Evolutionary conservation across 2,329 filamentous ascomycete species (phyloP).

Genomic region (Microsporum ferrugineum): DNA sequence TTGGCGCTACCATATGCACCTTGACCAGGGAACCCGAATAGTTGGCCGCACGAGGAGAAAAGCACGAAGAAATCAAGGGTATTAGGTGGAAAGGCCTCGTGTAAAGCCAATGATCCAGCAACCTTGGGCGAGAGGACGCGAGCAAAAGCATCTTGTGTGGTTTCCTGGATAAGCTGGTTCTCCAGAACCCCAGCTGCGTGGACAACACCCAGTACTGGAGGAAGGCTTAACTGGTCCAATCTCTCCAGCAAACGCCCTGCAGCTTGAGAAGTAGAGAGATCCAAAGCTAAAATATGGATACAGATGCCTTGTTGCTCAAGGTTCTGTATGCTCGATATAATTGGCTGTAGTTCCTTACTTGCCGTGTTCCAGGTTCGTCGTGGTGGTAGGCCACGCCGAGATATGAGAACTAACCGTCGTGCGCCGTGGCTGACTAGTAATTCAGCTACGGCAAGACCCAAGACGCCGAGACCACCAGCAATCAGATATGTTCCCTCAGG

Average conservation of each 20-base stretch:
- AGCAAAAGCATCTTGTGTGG: not conserved
- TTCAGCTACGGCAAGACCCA: constrained; percentile 16
- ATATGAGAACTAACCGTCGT: constrained; percentile 21
- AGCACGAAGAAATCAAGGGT: not conserved
- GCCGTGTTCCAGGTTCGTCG: not conserved
- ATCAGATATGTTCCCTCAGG: constrained; percentile 15
- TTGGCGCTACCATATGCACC: not conserved
- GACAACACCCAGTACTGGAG: not conserved
- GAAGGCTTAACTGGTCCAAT: not conserved
- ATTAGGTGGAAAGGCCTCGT: not conserved
- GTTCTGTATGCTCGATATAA: not conserved
- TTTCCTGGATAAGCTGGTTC: not conserved
- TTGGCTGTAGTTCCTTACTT: not conserved
- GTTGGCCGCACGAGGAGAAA: not conserved
- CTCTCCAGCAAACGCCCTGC: not conserved
- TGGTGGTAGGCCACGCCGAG: constrained; percentile 26
- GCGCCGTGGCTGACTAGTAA: constrained; percentile 20
- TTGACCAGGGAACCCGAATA: not conserved
- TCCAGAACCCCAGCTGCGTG: not conserved
- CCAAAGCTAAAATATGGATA: not conserved
- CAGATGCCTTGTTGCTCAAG: not conserved
- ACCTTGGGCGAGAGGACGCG: not conserved
- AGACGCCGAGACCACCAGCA: constrained; percentile 15
- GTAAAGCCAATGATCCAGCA: not conserved
- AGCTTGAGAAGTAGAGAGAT: not conserved